These are phyloP conservation scores for Ceratocystis colombiana DNA, from an alignment of 2,329 filamentous ascomycete species.

Conservation along the genomic window DNA sequence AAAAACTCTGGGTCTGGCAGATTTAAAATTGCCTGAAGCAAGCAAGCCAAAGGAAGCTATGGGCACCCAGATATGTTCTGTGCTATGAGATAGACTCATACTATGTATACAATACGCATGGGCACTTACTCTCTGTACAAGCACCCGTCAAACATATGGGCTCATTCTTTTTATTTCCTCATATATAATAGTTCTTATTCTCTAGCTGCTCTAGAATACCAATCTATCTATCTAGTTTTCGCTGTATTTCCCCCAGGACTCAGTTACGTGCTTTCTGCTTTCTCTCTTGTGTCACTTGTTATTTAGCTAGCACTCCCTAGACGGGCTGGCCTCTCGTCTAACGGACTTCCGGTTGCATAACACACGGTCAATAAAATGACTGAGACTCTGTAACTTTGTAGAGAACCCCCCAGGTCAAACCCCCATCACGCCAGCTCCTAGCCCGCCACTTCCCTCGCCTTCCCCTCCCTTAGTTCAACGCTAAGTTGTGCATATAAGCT, in stretches of 20 bases:
- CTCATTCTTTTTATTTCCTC: no score
- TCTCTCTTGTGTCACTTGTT: slow-evolving; percentile 1
- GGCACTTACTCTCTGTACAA: not conserved
- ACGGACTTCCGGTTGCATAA: slow-evolving; percentile 10
- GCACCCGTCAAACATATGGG: not conserved
- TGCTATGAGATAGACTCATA: no score
- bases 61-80: not conserved
- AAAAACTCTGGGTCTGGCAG: not conserved
- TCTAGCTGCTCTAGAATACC: not conserved
- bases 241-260: not conserved
- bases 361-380: not conserved
- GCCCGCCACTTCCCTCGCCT: not conserved
- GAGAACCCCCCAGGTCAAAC: not conserved
- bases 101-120: no score
- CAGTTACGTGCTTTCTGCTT: not conserved
- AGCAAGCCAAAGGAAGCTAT: not conserved
- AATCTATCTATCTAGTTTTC: not conserved
- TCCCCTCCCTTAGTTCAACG: slow-evolving; percentile 5
- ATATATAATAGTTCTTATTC: no score
- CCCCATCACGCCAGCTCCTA: not conserved
- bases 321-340: slow-evolving; percentile 2
- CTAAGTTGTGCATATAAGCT: slow-evolving; percentile 11
- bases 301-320: not conserved
- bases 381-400: not conserved
- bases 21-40: not conserved